Percentiles rank a stretch among this genome's conserved stretches.
Conservation (phyloP, 2,329 filamentous ascomycete species). For the Aspergillus awamori region DNA sequence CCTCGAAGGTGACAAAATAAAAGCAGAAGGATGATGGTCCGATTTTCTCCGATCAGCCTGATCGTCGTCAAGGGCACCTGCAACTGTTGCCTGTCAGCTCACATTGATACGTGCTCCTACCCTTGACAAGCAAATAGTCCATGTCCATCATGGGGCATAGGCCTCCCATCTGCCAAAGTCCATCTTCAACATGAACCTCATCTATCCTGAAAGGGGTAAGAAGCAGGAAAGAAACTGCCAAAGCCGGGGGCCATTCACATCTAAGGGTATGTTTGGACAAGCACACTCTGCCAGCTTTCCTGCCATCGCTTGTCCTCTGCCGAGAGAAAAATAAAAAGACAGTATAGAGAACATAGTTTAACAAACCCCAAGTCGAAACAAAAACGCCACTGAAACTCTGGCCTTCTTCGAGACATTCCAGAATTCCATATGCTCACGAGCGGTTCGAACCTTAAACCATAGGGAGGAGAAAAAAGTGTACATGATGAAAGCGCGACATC, state of each 20-base stretch:
- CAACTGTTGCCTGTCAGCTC: neutral
- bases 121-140: constrained; percentile 2
- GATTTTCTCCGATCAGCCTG: neutral
- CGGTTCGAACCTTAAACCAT: neutral
- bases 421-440: neutral
- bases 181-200: neutral
- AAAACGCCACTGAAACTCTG: constrained; percentile 2
- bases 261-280: neutral
- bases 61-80: neutral
- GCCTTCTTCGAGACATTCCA: neutral
- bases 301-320: neutral
- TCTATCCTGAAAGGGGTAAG: neutral
- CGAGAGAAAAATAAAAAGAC: neutral
- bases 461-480: neutral
- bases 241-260: neutral
- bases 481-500: neutral
- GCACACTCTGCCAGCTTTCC: neutral
- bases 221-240: neutral
- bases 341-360: neutral
- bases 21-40: neutral
- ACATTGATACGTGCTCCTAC: constrained; percentile 1
- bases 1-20: neutral
- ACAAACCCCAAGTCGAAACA: neutral
- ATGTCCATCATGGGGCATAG: neutral
- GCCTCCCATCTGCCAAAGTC: neutral